These are phyloP conservation scores for Phytopythium helicoides DNA, from an alignment of 352 stramenopile species.

Conservation along the genomic window DNA sequence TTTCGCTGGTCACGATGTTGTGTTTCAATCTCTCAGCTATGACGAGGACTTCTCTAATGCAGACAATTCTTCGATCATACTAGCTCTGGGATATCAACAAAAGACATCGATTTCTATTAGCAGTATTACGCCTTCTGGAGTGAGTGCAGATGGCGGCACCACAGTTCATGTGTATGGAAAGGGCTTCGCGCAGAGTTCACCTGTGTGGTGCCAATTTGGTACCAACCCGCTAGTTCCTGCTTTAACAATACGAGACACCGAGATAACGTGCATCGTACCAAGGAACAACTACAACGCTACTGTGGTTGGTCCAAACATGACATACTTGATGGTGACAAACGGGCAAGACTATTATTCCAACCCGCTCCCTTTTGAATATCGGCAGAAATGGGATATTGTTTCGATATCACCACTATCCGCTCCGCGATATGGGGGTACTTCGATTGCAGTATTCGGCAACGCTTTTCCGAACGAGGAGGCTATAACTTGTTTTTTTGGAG, in stretches of 20 bases:
- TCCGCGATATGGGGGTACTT: constrained; percentile 30
- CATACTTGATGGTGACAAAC: constrained; percentile 61
- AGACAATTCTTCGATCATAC: constrained; percentile 43
- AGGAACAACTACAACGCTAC: constrained; percentile 13
- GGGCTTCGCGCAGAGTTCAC: constrained; percentile 30
- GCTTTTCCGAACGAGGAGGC: constrained; percentile 24
- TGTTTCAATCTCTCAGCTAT: constrained; percentile 56
- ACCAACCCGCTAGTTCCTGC: constrained; percentile 27
- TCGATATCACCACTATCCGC: constrained; percentile 22
- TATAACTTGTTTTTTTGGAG: constrained; percentile 39
- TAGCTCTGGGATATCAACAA: constrained; percentile 32
- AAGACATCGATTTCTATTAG: constrained; percentile 21
- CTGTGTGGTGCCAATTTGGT: constrained; percentile 59
- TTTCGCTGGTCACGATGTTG: constrained; percentile 60
- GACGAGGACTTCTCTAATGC: constrained; percentile 30
- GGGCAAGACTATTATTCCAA: constrained; percentile 56
- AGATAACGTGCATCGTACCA: constrained; percentile 40
- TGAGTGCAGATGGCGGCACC: constrained; percentile 38
- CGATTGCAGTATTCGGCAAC: constrained; percentile 29
- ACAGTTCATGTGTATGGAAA: constrained; percentile 33
- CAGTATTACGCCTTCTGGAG: constrained; percentile 25
- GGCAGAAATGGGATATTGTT: constrained; percentile 29
- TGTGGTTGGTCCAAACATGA: constrained; percentile 12
- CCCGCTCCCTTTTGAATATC: constrained; percentile 47
- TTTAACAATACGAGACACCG: constrained; percentile 31